Conservation (phyloP, 2,329 filamentous ascomycete species). For the Pseudomassariella vexata region DNA sequence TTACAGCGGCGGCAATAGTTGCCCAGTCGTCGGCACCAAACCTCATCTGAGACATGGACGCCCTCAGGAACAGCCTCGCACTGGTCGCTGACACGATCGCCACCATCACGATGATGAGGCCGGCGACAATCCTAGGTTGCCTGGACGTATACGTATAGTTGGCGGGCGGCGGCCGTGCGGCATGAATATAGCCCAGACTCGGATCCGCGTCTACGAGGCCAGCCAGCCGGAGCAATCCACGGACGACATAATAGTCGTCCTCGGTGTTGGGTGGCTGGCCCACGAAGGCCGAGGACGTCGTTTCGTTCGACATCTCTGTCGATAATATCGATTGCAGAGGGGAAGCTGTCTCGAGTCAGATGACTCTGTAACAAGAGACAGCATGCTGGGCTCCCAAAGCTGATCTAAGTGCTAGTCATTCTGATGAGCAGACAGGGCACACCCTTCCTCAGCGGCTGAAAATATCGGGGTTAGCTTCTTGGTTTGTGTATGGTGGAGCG, state of each 20-base stretch:
- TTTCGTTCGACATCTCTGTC: slow-evolving; percentile 2
- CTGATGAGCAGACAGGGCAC: no score
- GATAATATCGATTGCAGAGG: background rate
- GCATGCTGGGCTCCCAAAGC: no score
- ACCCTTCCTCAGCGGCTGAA: no score
- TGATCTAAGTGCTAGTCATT: no score
- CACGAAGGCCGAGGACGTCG: slow-evolving; percentile 15
- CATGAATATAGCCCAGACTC: slow-evolving; percentile 12
- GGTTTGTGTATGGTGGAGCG: no score
- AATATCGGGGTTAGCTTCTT: no score
- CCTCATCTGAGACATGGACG: slow-evolving; percentile 17
- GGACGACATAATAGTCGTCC: slow-evolving; percentile 21
- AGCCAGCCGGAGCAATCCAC: slow-evolving; percentile 16
- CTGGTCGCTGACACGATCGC: slow-evolving; percentile 21
- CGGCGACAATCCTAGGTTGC: slow-evolving; percentile 18
- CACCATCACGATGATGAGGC: slow-evolving; percentile 21
- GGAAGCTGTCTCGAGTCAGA: no score
- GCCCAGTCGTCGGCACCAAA: slow-evolving; percentile 27
- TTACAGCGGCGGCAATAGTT: slow-evolving; percentile 24
- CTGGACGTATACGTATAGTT: slow-evolving; percentile 19
- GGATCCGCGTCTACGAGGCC: slow-evolving; percentile 14
- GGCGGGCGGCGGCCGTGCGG: slow-evolving; percentile 9
- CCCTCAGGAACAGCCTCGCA: slow-evolving; percentile 19
- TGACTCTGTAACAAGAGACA: no score
- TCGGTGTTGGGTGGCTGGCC: slow-evolving; percentile 18